Evolutionary conservation across 331 rosid species (phyloP), one percentile per base, ranked within the genome.

Genomic region (Cydonia oblonga): DNA sequence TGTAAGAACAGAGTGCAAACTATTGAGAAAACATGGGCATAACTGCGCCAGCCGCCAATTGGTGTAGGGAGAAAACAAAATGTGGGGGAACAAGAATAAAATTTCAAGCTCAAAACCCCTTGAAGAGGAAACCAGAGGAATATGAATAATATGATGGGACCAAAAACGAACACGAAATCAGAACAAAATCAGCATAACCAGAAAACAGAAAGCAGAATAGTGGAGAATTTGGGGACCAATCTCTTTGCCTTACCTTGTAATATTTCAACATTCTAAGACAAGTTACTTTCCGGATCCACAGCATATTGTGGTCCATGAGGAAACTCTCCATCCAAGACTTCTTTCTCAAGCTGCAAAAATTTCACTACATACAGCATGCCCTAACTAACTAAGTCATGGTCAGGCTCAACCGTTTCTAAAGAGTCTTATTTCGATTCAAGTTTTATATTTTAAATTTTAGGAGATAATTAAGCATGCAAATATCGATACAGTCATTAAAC

Each of bases 391-490:
- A n/a, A n/a, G 26, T 56, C 52, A 51, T 22, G 30, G 13, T 28
- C 7, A 56, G 46, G 15, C 46, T 40, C 46, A 40, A 11, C 15
- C 15, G 15, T 40, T 40, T 11, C 46, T 40, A 40, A 40, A 40
- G 15, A 66, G 80, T 72, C 71, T 32, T 69, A 70, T 76, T 56
- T 73, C 80, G 81, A 64, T 30, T 40, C 23, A 57, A 60, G 56
- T 35, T 74, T 40, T 11, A 11, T 40, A 5, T 40, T 40, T 11
- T 40, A 40, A 40, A 40, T 40, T 40, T 54, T 30, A 9, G 8
- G 29, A 58, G 53, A 38, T n/a, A 9, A 24, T 60, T 64, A 65
- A 69, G 72, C 83, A 81, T 63, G 59, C 66, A 33, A 58, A 56
- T 46, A 12, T 54, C 23, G 15, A 46, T 46, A 26, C 32, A 69